Percentiles rank a stretch among this genome's conserved stretches.
These are phyloP conservation scores for Tardiomyces digboiensis DNA, from an alignment of 1,139 yeast genomes.

Conservation along the genomic window DNA sequence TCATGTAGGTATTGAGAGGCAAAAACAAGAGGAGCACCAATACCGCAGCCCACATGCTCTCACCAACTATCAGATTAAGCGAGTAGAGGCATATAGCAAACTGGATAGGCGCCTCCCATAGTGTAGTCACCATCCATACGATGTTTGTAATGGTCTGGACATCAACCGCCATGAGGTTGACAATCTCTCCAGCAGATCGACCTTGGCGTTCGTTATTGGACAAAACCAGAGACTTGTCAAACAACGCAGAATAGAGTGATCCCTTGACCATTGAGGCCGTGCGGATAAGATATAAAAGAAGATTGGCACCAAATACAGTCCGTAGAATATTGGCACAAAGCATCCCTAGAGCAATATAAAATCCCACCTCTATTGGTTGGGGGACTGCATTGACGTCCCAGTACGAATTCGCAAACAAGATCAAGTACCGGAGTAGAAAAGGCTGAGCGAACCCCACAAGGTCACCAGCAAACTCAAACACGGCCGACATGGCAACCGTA, in stretches of 20 bases:
- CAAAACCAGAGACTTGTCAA: constrained; percentile 64
- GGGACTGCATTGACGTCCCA: constrained; percentile 19
- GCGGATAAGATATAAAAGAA: constrained; percentile 37
- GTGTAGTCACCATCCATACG: background rate
- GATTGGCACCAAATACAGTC: constrained; percentile 75
- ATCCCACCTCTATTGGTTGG: constrained; percentile 58
- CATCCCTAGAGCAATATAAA: constrained; percentile 74
- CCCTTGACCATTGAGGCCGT: constrained; percentile 14
- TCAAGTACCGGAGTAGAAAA: constrained; percentile 61
- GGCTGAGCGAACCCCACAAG: constrained; percentile 70
- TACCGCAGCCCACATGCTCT: constrained; percentile 48
- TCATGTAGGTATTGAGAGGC: constrained; percentile 46
- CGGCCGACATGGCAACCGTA: background rate
- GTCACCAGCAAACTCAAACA: constrained; percentile 3
- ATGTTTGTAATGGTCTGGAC: constrained; percentile 54
- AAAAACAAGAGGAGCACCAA: constrained; percentile 38
- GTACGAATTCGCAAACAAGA: constrained; percentile 65
- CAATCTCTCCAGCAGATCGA: constrained; percentile 68
- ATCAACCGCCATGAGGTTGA: constrained; percentile 78
- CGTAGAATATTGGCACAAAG: constrained; percentile 70
- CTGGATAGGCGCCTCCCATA: constrained; percentile 97
- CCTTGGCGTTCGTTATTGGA: constrained; percentile 73
- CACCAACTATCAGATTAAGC: constrained; percentile 49
- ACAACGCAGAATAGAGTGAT: constrained; percentile 58
- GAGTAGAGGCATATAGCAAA: constrained; percentile 69